phyloP scores from a whole-genome alignment of 2,329 filamentous ascomycete genomes.

The Monosporascus sp. region DNA sequence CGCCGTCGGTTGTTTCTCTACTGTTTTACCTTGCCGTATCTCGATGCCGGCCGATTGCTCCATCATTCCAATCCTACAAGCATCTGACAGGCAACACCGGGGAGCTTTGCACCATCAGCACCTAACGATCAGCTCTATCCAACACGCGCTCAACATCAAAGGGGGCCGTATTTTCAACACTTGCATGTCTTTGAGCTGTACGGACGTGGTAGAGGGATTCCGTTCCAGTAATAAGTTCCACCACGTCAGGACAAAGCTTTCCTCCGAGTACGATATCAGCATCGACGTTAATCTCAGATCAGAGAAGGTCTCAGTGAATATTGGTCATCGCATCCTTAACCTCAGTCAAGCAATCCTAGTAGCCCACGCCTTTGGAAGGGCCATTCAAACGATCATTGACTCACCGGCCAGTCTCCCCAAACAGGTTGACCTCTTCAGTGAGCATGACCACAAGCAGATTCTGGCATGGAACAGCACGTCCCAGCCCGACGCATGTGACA shows the following conservation, averaged over 20 bases:
- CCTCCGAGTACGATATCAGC: constrained; percentile 41
- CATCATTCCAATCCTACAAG: constrained; percentile 19
- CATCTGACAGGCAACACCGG: constrained; percentile 18
- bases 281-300: constrained; percentile 37
- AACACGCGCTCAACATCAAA: constrained; percentile 39
- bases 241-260: constrained; percentile 34
- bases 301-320: constrained; percentile 36
- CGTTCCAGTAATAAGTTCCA: constrained; percentile 29
- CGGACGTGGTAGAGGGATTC: constrained; percentile 14
- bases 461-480: constrained; percentile 44
- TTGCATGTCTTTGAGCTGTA: constrained; percentile 41
- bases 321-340: constrained; percentile 39
- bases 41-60: constrained; percentile 11
- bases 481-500: constrained; percentile 34
- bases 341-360: constrained; percentile 40
- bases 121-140: constrained; percentile 39
- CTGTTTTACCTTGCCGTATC: constrained; percentile 19
- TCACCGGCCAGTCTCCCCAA: constrained; percentile 35
- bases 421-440: constrained; percentile 48
- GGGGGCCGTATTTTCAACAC: constrained; percentile 44
- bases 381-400: constrained; percentile 41
- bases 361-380: constrained; percentile 46
- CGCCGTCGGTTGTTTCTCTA: constrained; percentile 41
- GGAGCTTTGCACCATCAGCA: constrained; percentile 35
- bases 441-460: constrained; percentile 49